phyloP scores from a whole-genome alignment of 2,329 filamentous ascomycete genomes.

The Lachnellula cervina region DNA sequence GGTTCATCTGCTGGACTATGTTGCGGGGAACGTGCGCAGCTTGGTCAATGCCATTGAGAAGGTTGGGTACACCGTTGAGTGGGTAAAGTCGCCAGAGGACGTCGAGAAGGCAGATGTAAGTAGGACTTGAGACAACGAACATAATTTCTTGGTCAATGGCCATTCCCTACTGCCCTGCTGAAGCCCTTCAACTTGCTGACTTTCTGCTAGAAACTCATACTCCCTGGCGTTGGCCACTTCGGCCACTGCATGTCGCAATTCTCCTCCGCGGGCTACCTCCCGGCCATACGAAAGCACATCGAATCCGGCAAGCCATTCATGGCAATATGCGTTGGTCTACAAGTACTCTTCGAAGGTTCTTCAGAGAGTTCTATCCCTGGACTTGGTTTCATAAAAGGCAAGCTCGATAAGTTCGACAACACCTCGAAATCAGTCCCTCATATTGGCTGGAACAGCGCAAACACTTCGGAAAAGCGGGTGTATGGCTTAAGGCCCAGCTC shows the following conservation, averaged over 20 bases:
- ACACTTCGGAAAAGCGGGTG: slow-evolving; percentile 55
- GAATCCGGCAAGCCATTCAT: slow-evolving; percentile 92
- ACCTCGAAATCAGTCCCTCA: slow-evolving; percentile 87
- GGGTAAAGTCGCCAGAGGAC: slow-evolving; percentile 81
- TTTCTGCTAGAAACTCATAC: slow-evolving; percentile 70
- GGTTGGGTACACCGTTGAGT: slow-evolving; percentile 86
- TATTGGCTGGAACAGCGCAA: slow-evolving; percentile 96
- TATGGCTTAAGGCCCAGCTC: slow-evolving; percentile 75
- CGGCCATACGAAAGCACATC: slow-evolving; percentile 79
- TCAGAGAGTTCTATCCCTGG: slow-evolving; percentile 72
- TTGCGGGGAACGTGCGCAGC: slow-evolving; percentile 92
- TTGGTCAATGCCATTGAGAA: slow-evolving; percentile 98
- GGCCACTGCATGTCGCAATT: slow-evolving; percentile 91
- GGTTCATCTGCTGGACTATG: slow-evolving; percentile 79
- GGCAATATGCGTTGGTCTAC: slow-evolving; percentile 92
- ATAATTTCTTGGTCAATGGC: not conserved
- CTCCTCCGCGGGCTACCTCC: slow-evolving; percentile 73
- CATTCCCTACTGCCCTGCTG: not conserved
- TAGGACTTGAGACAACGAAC: slow-evolving; percentile 1
- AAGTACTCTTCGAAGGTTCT: slow-evolving; percentile 84
- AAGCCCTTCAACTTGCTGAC: not conserved
- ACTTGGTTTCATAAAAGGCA: slow-evolving; percentile 67
- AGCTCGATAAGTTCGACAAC: slow-evolving; percentile 72
- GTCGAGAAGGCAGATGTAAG: slow-evolving; percentile 77
- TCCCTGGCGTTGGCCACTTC: slow-evolving; percentile 96